Conservation (phyloP, 345 rosid genomes). For the Brassica incana region DNA sequence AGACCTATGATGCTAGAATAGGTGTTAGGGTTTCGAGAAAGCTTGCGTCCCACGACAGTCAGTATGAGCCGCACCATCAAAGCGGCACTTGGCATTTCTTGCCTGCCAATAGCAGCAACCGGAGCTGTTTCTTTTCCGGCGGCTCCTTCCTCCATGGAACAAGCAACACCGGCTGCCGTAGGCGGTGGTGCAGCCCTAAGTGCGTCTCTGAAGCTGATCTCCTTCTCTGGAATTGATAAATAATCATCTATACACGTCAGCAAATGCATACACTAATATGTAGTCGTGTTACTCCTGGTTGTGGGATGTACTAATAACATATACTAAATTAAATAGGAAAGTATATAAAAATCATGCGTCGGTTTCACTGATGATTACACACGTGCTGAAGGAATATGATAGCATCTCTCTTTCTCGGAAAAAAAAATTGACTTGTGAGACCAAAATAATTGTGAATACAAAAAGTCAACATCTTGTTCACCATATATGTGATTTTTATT, state of each 20-base stretch:
- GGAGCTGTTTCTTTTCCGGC: slow-evolving; percentile 46
- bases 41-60: slow-evolving; percentile 99
- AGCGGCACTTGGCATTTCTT: slow-evolving; percentile 87
- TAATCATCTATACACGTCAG: slow-evolving; percentile 40
- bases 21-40: slow-evolving; percentile 91
- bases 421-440: slow-evolving; percentile 22
- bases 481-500: slow-evolving; percentile 25
- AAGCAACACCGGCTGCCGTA: slow-evolving; percentile 8
- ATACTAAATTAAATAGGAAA: background rate
- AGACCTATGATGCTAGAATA: slow-evolving; percentile 95
- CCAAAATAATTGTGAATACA: background rate
- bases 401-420: slow-evolving; percentile 8
- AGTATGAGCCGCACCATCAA: slow-evolving; percentile 95
- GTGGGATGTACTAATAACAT: background rate
- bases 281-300: background rate
- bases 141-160: slow-evolving; percentile 45
- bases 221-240: slow-evolving; percentile 66
- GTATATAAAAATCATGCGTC: slow-evolving; percentile 26
- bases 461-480: slow-evolving; percentile 32
- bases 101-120: slow-evolving; percentile 45
- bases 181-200: slow-evolving; percentile 23
- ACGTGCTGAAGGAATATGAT: slow-evolving; percentile 49
- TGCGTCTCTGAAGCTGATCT: slow-evolving; percentile 74
- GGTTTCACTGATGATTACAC: slow-evolving; percentile 49
- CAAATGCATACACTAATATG: background rate